phyloP scores from a whole-genome alignment of 768 basidiomycete species.

The Rhodocollybia butyracea region DNA sequence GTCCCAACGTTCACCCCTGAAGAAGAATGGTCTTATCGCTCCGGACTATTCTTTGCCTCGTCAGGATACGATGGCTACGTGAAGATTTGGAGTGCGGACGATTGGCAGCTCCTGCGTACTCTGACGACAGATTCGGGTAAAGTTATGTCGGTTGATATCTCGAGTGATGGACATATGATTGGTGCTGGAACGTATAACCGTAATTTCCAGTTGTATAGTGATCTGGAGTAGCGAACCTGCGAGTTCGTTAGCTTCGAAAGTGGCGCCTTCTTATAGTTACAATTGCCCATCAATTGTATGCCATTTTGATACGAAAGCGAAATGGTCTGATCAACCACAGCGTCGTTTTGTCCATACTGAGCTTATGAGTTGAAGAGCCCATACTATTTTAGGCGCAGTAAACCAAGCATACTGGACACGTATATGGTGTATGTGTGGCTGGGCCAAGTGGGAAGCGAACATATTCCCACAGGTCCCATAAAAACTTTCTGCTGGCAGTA shows the following conservation, averaged over 20 bases:
- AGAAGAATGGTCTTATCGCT: slow-evolving; percentile 78
- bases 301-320: background rate
- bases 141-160: slow-evolving; percentile 96
- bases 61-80: slow-evolving; percentile 94
- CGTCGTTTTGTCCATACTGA: too few relatives aligned
- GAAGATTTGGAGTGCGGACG: slow-evolving; percentile 96
- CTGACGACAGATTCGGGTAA: slow-evolving; percentile 95
- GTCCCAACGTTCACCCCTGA: slow-evolving; percentile 28
- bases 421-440: too few relatives aligned
- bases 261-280: background rate
- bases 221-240: slow-evolving; percentile 35
- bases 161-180: slow-evolving; percentile 76
- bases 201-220: slow-evolving; percentile 82
- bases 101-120: slow-evolving; percentile 90
- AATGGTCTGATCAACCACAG: too few relatives aligned
- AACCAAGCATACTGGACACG: too few relatives aligned
- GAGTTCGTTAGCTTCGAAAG: slow-evolving; percentile 26
- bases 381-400: too few relatives aligned
- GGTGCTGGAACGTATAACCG: slow-evolving; percentile 92
- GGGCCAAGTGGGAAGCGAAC: too few relatives aligned
- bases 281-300: background rate
- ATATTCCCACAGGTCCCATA: too few relatives aligned
- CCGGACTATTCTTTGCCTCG: slow-evolving; percentile 90
- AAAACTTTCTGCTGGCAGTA: too few relatives aligned
- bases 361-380: too few relatives aligned